phyloP scores from a whole-genome alignment of 331 rosid genomes.

The Phaseolus coccineus region DNA sequence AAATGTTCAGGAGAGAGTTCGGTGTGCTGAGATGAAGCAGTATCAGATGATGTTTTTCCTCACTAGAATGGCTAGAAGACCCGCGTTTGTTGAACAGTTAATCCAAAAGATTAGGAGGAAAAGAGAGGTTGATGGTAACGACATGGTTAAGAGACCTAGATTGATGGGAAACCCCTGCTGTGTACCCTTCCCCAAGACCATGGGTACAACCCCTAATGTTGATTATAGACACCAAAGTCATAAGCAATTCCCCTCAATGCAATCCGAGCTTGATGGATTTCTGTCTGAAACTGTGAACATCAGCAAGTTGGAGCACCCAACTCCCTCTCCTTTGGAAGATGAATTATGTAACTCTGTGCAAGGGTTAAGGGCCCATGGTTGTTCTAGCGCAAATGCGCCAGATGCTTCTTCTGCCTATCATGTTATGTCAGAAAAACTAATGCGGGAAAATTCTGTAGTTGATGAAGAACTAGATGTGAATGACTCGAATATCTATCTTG shows the following conservation, averaged over 20 bases:
- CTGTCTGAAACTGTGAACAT: constrained; percentile 42
- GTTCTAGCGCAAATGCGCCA: constrained; percentile 10
- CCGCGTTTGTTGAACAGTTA: constrained; percentile 55
- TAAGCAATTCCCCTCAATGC: constrained; percentile 44
- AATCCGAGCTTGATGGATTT: constrained; percentile 53
- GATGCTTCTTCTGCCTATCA: constrained; percentile 57
- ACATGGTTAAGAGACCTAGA: constrained; percentile 61
- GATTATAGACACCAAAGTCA: constrained; percentile 44
- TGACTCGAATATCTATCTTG: constrained; percentile 72
- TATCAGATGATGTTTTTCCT: constrained; percentile 72
- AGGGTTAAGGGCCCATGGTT: constrained; percentile 26
- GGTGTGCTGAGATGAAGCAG: constrained; percentile 60
- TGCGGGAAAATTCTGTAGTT: constrained; percentile 48
- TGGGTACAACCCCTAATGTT: constrained; percentile 19
- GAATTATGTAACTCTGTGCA: constrained; percentile 45
- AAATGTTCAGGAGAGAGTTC: constrained; percentile 61
- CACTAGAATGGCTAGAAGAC: constrained; percentile 55
- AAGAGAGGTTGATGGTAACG: constrained; percentile 58
- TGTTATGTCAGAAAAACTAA: constrained; percentile 59
- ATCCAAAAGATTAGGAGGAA: constrained; percentile 54
- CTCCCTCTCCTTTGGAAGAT: constrained; percentile 40
- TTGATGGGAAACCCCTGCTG: constrained; percentile 51
- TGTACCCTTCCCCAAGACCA: constrained; percentile 38
- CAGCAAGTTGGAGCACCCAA: constrained; percentile 31
- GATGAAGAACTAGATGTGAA: constrained; percentile 64